Conservation (phyloP, 2,329 filamentous ascomycete genomes). For the Colletotrichum brevisporum region DNA sequence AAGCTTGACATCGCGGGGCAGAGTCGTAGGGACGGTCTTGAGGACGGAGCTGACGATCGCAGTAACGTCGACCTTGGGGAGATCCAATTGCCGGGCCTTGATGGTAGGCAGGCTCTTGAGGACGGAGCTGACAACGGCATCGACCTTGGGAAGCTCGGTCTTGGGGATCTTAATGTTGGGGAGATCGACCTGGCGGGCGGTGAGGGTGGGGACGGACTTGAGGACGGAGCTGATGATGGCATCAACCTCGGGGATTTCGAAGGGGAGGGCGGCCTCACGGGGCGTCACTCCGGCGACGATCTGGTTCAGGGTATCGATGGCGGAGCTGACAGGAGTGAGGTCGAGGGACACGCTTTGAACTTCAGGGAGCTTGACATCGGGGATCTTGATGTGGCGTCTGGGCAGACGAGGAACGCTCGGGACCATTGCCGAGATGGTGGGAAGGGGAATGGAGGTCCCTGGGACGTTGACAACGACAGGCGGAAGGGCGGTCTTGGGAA, state of each 20-base stretch:
- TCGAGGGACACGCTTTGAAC: background rate
- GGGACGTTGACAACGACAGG: background rate
- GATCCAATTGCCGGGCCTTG: no score
- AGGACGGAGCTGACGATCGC: background rate
- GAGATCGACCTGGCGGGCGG: background rate
- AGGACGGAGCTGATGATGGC: background rate
- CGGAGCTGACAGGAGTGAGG: background rate
- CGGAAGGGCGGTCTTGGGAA: background rate
- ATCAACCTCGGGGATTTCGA: background rate
- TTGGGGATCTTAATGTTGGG: background rate
- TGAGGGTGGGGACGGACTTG: background rate
- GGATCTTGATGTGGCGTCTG: background rate
- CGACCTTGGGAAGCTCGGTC: background rate
- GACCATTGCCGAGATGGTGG: background rate
- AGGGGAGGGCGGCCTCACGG: background rate
- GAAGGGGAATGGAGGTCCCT: background rate
- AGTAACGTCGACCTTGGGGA: background rate
- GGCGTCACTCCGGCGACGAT: background rate
- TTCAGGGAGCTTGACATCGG: no score
- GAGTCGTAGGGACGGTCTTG: background rate
- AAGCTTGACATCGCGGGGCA: background rate
- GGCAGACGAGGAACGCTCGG: background rate
- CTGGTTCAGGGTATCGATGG: no score
- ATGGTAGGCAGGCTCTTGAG: background rate
- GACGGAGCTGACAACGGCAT: background rate